Evolutionary conservation across 805 yeast genomes (phyloP), one percentile per base, ranked within the genome.

Genomic region (Wickerhamiella galacta): DNA sequence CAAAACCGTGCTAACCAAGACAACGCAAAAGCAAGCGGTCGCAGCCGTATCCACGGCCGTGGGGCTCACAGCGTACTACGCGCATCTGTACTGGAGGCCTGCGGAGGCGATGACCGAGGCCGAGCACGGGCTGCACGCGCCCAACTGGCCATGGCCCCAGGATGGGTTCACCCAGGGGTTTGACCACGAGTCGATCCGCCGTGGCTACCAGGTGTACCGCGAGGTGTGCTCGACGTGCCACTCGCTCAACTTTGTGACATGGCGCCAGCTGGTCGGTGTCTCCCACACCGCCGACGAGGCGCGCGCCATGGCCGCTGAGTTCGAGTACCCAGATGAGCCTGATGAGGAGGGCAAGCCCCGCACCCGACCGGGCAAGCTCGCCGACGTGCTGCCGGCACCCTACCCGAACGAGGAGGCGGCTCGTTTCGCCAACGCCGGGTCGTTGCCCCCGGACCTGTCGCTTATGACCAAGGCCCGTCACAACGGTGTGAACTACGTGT

Each of bases 171-270:
- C 46, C 39, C 34, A 31, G 31, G 68, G 93, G 35, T 85, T 82
- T 47, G 95, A 85, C 65, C 95, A 85, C 61, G 83, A 82, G 38
- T 75, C 93, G 35, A 80, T 90, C 54, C 80, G 98, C 70, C 83
- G 98, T 72, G 98, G 98, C 49, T 90, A 77, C 75, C 95, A 82
- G 59, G 98, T 90, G 40, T 90, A 90, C 70, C 76, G 83, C 61
- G 98, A 90, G 64, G 98, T 90, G 35, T 90, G 98, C 70, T 93
- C 98, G 40, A 90, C 96, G 36, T 90, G 98, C 63, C 98, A 90
- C 64, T 87, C 98, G 22, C 64, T 90, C 51, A 87, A 85, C 58
- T 74, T 94, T 68, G 77, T 90, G 46, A 94, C 96, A 28, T 90
- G 98, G 98, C 82, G 98, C 72, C 78, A 85, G 51, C 63, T 90